Base-by-base conservation (phyloP, 1,284 basidiomycete species). In the Ganoderma sinense region DNA sequence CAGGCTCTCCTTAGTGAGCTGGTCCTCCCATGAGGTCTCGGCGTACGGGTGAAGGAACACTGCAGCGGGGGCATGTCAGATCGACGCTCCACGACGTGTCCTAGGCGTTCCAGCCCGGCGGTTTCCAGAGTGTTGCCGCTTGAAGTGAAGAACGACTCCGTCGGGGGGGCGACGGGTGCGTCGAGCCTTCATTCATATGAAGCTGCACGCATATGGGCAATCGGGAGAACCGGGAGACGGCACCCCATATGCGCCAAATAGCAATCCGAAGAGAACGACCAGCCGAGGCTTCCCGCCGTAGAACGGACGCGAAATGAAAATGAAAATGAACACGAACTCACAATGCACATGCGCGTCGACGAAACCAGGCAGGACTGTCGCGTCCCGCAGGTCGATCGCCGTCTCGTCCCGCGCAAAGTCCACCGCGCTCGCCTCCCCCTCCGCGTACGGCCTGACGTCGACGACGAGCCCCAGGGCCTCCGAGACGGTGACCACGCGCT, bases 311-410 rank as follows among this genome's bases (percentile, higher is more conserved):
- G 48, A 51, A 51, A 11, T 20, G 56, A 16, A 81, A 88, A 79
- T 75, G 48, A 16, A 51, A 51, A 11, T 20, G 56, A 16, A 81
- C 88, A 79, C 75, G 48, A 16, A 81, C 88, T 79, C 75, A 90
- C 90, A 79, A 76, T 91, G 90, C 23, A 92, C 89, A 78, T 92
- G 90, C 1, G 82, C 82, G 74, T 92, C 90, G n/a, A 91, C 89
- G 63, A 91, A 86, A 0, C 90, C 90, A 23, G 91, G 89, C 2
- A 91, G 77, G 4, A 92, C 81, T 1, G 87, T 89, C 70, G 82
- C 74, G 23, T 80, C 75, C n/a, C 86, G 78, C 53, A 91, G 78
- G 77, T 91, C 87, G 59, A 87, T 82, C 41, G 81, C 68, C 53
- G 64, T 33, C 23, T 64, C 70, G 3, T 69, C 61, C 60, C 63